phyloP scores from a whole-genome alignment of 495 filamentous ascomycete genomes.

The Hypoxylon subgilvum region DNA sequence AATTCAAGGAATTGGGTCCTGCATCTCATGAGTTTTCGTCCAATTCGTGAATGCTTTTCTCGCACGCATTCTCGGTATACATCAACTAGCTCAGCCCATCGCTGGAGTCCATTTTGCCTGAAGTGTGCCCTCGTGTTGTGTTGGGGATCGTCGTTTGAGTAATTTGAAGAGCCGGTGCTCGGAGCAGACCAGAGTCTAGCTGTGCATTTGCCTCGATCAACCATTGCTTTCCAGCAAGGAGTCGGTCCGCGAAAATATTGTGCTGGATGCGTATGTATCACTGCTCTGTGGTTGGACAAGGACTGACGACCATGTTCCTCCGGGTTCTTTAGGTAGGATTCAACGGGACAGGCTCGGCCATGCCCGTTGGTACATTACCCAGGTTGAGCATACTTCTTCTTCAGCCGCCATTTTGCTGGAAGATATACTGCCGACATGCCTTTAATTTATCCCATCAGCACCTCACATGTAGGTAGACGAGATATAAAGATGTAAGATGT shows the following conservation, averaged over 20 bases:
- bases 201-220: slow-evolving; percentile 10
- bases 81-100: slow-evolving; percentile 18
- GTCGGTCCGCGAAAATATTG: slow-evolving; percentile 25
- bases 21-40: slow-evolving; percentile 18
- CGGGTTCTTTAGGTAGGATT: slow-evolving; percentile 12
- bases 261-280: slow-evolving; percentile 13
- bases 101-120: slow-evolving; percentile 14
- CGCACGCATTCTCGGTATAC: slow-evolving; percentile 10
- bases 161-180: slow-evolving; percentile 26
- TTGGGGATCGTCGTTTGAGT: slow-evolving; percentile 17
- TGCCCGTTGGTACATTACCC: not conserved
- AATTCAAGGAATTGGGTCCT: slow-evolving; percentile 17
- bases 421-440: slow-evolving; percentile 58
- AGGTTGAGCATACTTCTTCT: slow-evolving; percentile 1
- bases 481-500: no score
- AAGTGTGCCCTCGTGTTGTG: slow-evolving; percentile 15
- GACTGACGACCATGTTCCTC: slow-evolving; percentile 2
- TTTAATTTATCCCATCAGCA: slow-evolving; percentile 39
- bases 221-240: slow-evolving; percentile 16
- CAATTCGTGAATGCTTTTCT: slow-evolving; percentile 20
- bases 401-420: slow-evolving; percentile 41
- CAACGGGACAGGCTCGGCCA: slow-evolving; percentile 14
- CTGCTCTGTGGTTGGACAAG: slow-evolving; percentile 17
- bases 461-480: not conserved
- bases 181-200: slow-evolving; percentile 15